A percentile compares a stretch with the other conserved stretches of the same genome.
Evolutionary conservation across 208 protist species (phyloP).

Genomic region (Leptomonas pyrrhocoris): DNA sequence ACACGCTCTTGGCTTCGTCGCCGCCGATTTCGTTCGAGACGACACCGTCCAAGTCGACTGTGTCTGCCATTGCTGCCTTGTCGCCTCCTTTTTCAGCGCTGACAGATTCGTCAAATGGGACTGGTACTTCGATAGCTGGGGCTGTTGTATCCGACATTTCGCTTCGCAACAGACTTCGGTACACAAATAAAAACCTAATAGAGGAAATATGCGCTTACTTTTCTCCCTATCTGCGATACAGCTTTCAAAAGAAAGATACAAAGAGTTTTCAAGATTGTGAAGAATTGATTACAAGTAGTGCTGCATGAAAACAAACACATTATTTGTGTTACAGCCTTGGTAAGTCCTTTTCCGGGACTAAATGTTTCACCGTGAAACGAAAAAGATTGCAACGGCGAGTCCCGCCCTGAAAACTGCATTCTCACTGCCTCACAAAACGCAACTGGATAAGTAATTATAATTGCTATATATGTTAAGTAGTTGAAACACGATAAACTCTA

Average conservation of each 20-base stretch:
- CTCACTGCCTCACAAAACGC: too few relatives aligned
- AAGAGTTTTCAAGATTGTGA: too few relatives aligned
- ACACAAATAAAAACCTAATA: neutral
- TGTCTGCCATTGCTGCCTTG: neutral
- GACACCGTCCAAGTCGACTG: neutral
- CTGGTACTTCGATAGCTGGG: neutral
- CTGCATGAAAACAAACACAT: too few relatives aligned
- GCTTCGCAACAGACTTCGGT: neutral
- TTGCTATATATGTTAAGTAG: too few relatives aligned
- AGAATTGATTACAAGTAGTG: too few relatives aligned
- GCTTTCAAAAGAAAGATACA: neutral
- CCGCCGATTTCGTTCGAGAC: neutral
- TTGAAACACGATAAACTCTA: too few relatives aligned
- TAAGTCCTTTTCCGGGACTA: too few relatives aligned
- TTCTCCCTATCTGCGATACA: neutral
- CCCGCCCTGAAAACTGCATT: too few relatives aligned
- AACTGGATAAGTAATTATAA: too few relatives aligned
- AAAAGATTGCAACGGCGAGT: too few relatives aligned
- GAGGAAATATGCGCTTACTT: neutral
- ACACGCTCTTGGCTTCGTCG: neutral
- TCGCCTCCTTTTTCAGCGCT: neutral
- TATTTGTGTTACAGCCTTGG: too few relatives aligned
- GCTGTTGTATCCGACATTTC: constrained; percentile 9
- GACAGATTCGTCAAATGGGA: neutral
- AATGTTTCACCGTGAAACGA: too few relatives aligned